Percentiles rank a stretch among this genome's conserved stretches.
Evolutionary conservation across 2,329 filamentous ascomycete species (phyloP).

Genomic region (Tolypocladium cylindrosporum): DNA sequence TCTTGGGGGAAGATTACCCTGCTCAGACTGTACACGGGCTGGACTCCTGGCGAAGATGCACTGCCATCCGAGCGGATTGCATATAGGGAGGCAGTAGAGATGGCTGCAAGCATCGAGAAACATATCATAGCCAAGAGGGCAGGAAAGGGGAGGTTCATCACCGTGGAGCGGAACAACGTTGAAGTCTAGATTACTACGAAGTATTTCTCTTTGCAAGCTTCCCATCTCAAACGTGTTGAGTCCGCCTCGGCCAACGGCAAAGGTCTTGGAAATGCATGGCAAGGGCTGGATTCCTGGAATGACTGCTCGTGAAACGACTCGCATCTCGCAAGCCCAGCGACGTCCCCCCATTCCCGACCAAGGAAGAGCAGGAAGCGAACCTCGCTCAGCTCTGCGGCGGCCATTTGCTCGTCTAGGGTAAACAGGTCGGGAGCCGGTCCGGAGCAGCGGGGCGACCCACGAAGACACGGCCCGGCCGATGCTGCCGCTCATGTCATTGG

Average conservation of each 20-base stretch:
- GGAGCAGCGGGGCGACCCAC: slow-evolving; percentile 27
- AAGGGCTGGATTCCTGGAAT: no score
- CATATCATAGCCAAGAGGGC: slow-evolving; percentile 34
- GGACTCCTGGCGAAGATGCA: slow-evolving; percentile 23
- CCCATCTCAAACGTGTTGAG: no score
- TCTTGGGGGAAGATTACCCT: slow-evolving; percentile 42
- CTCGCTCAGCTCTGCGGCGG: slow-evolving; percentile 15
- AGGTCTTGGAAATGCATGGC: no score
- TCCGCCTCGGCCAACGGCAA: no score
- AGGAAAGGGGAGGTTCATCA: slow-evolving; percentile 38
- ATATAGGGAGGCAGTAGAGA: slow-evolving; percentile 24
- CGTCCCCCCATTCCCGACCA: background rate
- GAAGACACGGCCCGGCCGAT: slow-evolving; percentile 23
- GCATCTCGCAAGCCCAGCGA: no score
- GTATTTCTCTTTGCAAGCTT: background rate
- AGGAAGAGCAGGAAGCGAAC: slow-evolving; percentile 23
- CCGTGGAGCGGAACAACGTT: slow-evolving; percentile 32
- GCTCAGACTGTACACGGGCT: slow-evolving; percentile 35
- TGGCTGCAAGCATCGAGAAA: slow-evolving; percentile 34
- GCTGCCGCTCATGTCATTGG: no score
- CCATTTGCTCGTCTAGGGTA: slow-evolving; percentile 22
- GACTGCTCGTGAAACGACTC: no score
- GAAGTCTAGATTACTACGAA: slow-evolving; percentile 1
- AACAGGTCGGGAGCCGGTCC: slow-evolving; percentile 26
- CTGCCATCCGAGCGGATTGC: slow-evolving; percentile 20